Conservation (phyloP, 352 stramenopile species). For the Globisporangium apiculatum region DNA sequence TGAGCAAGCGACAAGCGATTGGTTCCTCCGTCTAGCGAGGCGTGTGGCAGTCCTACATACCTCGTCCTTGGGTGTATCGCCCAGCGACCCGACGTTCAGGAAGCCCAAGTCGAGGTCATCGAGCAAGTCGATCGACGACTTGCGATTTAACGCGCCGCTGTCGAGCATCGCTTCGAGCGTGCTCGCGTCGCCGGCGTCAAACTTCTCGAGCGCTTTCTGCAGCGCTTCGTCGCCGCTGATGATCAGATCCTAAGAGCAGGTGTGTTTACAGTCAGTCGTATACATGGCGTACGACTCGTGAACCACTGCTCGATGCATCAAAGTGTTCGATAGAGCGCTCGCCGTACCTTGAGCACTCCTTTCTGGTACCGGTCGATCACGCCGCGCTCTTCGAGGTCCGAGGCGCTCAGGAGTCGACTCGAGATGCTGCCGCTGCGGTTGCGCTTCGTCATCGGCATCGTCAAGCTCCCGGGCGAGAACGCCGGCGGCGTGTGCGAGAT, state of each 20-base stretch:
- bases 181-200: slow-evolving; percentile 79
- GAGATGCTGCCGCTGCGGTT: slow-evolving; percentile 80
- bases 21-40: too few relatives aligned
- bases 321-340: neutral
- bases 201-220: slow-evolving; percentile 86
- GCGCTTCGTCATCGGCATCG: slow-evolving; percentile 84
- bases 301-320: too few relatives aligned
- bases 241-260: slow-evolving; percentile 67
- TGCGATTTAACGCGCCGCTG: slow-evolving; percentile 74
- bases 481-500: slow-evolving; percentile 87
- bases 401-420: slow-evolving; percentile 80
- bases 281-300: too few relatives aligned
- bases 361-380: slow-evolving; percentile 90
- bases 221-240: slow-evolving; percentile 88
- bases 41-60: slow-evolving; percentile 12
- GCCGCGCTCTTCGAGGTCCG: slow-evolving; percentile 85
- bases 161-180: slow-evolving; percentile 82
- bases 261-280: too few relatives aligned
- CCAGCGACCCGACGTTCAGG: slow-evolving; percentile 77
- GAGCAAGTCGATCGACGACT: slow-evolving; percentile 79
- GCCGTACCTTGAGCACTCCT: slow-evolving; percentile 76
- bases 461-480: slow-evolving; percentile 86
- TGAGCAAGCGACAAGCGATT: too few relatives aligned
- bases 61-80: slow-evolving; percentile 80
- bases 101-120: slow-evolving; percentile 86